Percentiles rank a stretch among this genome's conserved stretches.
Conservation (phyloP, 176 grass and related monocot genomes). For the Pharus latifolius region DNA sequence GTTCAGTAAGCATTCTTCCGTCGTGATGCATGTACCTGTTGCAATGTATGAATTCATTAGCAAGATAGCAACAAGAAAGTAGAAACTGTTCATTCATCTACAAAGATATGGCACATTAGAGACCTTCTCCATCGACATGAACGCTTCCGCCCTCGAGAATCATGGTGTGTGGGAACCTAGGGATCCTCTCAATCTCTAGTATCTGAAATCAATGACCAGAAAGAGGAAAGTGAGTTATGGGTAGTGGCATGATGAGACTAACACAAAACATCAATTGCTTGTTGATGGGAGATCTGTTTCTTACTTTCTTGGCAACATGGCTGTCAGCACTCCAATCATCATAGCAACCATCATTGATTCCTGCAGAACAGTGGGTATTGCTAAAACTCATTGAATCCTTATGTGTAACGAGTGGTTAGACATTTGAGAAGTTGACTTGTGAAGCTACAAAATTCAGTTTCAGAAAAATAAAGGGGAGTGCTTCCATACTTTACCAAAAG, state of each 20-base stretch:
- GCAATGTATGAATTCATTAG: not conserved
- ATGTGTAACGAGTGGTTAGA: not conserved
- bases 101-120: not conserved
- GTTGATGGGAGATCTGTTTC: not conserved
- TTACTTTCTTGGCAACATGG: conserved; percentile 69
- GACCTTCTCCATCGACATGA: conserved; percentile 92
- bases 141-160: conserved; percentile 96
- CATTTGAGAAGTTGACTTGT: not conserved
- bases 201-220: conserved; percentile 34
- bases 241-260: not conserved
- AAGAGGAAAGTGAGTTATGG: not conserved
- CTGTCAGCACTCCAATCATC: conserved; percentile 79
- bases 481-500: not conserved
- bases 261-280: not conserved
- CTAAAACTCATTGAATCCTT: not conserved
- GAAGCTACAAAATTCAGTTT: not conserved
- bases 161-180: conserved; percentile 71
- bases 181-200: conserved; percentile 47
- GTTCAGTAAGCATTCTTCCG: conserved; percentile 79
- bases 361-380: conserved; percentile 31
- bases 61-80: not conserved
- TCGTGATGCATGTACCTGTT: conserved; percentile 95
- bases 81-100: not conserved
- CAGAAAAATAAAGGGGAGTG: not conserved
- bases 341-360: conserved; percentile 51